Percentiles rank a stretch among this genome's conserved stretches.
These are phyloP conservation scores for Morella rubra DNA, from an alignment of 306 rosid species.

Conservation along the genomic window DNA sequence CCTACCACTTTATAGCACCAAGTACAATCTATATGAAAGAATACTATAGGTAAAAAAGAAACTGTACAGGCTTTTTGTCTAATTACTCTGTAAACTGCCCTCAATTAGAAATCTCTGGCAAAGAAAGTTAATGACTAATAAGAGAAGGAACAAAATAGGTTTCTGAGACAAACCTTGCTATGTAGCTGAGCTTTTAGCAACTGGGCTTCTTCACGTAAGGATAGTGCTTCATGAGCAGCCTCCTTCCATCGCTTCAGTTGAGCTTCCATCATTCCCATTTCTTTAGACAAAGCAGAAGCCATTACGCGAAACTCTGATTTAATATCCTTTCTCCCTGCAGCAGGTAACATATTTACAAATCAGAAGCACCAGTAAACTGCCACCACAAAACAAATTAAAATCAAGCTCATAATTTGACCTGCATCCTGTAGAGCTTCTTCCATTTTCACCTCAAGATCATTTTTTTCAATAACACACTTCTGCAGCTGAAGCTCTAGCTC, in stretches of 20 bases:
- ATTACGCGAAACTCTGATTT: conserved; percentile 88
- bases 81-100: neutral
- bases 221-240: conserved; percentile 74
- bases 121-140: neutral
- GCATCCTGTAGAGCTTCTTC: conserved; percentile 90
- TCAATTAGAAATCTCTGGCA: neutral
- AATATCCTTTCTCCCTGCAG: conserved; percentile 88
- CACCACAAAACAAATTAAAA: conserved; percentile 29
- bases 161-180: conserved; percentile 54
- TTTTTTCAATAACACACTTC: conserved; percentile 63
- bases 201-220: conserved; percentile 69
- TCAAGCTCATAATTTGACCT: conserved; percentile 40
- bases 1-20: neutral
- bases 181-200: conserved; percentile 51
- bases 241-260: conserved; percentile 90
- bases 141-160: neutral
- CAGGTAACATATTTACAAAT: conserved; percentile 34
- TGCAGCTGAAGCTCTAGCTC: conserved; percentile 84
- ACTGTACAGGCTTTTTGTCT: neutral
- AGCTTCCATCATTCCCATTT: conserved; percentile 95
- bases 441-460: conserved; percentile 74
- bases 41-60: neutral
- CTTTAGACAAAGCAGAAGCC: conserved; percentile 89
- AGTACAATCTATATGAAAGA: neutral
- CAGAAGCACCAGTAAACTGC: conserved; percentile 27